phyloP scores from a whole-genome alignment of 192 early-diverging fungal species.

The Dimargaris cristalligena region DNA sequence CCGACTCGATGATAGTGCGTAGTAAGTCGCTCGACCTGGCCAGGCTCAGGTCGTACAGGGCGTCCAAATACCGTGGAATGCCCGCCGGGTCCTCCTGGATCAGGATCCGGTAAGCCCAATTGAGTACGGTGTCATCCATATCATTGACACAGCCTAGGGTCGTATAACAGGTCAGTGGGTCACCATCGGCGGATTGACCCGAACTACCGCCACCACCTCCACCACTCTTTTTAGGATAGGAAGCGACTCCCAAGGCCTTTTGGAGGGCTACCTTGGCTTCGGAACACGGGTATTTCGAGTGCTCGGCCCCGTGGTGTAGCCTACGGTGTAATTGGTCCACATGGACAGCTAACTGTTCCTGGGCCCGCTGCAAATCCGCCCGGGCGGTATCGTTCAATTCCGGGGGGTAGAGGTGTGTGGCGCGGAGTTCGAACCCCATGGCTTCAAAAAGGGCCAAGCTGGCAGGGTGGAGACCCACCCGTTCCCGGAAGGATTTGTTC shows the following conservation, averaged over 20 bases:
- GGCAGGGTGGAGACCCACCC: not conserved
- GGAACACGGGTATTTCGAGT: not conserved
- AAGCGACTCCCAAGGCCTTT: not conserved
- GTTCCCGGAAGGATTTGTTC: not conserved
- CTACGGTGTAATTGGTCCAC: not conserved
- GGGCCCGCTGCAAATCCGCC: not conserved
- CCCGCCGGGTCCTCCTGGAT: constrained; percentile 3
- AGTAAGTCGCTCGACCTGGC: not conserved
- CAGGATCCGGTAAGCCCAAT: not conserved
- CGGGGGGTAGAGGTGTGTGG: not conserved
- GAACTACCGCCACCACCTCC: too few species aligned
- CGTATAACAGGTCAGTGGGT: not conserved
- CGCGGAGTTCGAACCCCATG: not conserved
- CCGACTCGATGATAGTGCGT: not conserved
- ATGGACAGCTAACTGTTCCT: not conserved
- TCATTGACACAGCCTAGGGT: not conserved
- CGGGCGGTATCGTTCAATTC: not conserved
- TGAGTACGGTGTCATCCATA: not conserved
- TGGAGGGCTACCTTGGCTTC: not conserved
- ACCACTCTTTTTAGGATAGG: too few species aligned
- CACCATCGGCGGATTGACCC: too few species aligned
- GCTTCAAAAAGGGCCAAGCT: not conserved
- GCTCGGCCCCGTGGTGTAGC: not conserved
- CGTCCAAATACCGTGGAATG: not conserved
- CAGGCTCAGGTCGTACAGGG: constrained; percentile 5